Percentiles rank a stretch among this genome's conserved stretches.
Evolutionary conservation across 495 filamentous ascomycete genomes (phyloP).

Genomic region (Hypoxylon fuscum): DNA sequence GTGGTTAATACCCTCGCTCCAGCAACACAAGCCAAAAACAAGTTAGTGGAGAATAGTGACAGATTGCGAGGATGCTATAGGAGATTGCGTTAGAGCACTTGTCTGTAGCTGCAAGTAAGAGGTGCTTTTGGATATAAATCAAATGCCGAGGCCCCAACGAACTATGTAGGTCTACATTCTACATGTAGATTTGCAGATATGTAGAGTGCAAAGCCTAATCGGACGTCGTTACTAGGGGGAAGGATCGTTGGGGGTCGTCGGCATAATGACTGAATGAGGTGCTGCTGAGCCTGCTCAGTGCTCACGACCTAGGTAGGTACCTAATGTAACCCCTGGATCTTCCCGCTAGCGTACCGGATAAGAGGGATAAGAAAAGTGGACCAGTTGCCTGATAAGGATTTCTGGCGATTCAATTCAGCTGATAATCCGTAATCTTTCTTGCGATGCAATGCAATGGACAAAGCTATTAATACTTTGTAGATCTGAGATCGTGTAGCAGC

Average conservation of each 20-base stretch:
- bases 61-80: slow-evolving; percentile 33
- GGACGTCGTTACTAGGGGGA: too few species aligned
- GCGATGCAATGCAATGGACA: slow-evolving; percentile 1
- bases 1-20: too few species aligned
- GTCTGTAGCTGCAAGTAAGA: not conserved
- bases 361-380: slow-evolving; percentile 35
- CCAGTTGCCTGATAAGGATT: slow-evolving; percentile 45
- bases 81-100: too few species aligned
- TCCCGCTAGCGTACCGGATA: slow-evolving; percentile 37
- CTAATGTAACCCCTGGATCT: slow-evolving; percentile 33
- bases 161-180: not conserved
- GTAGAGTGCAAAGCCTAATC: too few species aligned
- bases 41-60: slow-evolving; percentile 7
- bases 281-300: too few species aligned
- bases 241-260: too few species aligned
- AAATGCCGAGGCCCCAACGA: slow-evolving; percentile 28
- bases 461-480: slow-evolving; percentile 13
- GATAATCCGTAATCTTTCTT: slow-evolving; percentile 29
- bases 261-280: too few species aligned
- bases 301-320: not conserved
- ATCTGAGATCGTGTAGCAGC: slow-evolving; percentile 11
- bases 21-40: too few species aligned
- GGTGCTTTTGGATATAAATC: slow-evolving; percentile 9
- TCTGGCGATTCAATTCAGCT: slow-evolving; percentile 29
- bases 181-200: not conserved